Evolutionary conservation across 164 flowering plant species (phyloP).

Genomic region (Hamamelis virginiana): DNA sequence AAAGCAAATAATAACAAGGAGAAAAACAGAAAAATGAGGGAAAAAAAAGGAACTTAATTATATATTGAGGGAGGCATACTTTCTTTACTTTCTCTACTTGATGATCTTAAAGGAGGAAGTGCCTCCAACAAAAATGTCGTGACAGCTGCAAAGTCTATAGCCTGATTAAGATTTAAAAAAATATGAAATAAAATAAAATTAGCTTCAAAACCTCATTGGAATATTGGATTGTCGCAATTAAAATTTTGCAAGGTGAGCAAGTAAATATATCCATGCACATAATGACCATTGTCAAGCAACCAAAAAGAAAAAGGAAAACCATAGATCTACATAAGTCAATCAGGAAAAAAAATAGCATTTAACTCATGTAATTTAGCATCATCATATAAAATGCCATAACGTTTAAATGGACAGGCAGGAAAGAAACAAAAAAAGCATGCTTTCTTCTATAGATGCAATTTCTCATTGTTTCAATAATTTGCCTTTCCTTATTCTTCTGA

Average conservation of each 20-base stretch:
- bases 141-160: conserved; percentile 71
- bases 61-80: conserved; percentile 29
- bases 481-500: too few species aligned
- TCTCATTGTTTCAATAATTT: background rate
- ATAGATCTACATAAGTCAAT: too few species aligned
- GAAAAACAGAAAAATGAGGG: background rate
- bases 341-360: too few species aligned
- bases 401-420: too few species aligned
- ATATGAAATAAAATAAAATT: background rate
- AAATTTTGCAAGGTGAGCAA: too few species aligned
- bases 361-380: too few species aligned
- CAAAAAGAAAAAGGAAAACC: too few species aligned
- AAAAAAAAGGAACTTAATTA: background rate
- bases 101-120: conserved; percentile 56
- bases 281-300: too few species aligned
- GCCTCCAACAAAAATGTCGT: conserved; percentile 69
- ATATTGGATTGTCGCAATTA: too few species aligned
- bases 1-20: background rate
- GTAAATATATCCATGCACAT: too few species aligned
- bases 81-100: conserved; percentile 34
- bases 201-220: conserved; percentile 4
- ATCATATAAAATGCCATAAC: too few species aligned
- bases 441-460: background rate
- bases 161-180: conserved; percentile 48
- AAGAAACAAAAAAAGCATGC: too few species aligned